These are phyloP conservation scores for Alternaria incomplexa DNA, from an alignment of 2,329 filamentous ascomycete species.

Conservation along the genomic window DNA sequence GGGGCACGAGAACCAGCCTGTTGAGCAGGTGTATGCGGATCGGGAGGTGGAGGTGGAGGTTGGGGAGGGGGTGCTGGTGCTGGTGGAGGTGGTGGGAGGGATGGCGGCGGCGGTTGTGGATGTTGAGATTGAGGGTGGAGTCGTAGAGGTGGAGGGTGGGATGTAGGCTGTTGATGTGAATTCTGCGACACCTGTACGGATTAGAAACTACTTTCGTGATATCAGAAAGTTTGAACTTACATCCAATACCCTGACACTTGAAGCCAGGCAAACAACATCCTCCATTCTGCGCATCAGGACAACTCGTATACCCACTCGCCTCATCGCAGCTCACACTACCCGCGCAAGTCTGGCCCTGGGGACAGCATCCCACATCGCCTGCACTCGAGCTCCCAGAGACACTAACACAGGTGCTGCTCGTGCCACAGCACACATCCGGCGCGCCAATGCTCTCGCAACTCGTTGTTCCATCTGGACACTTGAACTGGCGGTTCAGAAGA, in stretches of 20 bases:
- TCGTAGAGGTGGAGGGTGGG: slow-evolving; percentile 28
- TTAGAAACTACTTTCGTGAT: background rate
- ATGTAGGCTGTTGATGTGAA: slow-evolving; percentile 40
- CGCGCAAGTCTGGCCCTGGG: slow-evolving; percentile 66
- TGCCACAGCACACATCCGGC: slow-evolving; percentile 74
- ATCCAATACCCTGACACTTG: slow-evolving; percentile 72
- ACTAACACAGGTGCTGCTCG: slow-evolving; percentile 68
- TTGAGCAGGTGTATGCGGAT: slow-evolving; percentile 48
- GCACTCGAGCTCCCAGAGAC: slow-evolving; percentile 58
- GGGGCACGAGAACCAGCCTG: slow-evolving; percentile 55
- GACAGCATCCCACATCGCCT: slow-evolving; percentile 78
- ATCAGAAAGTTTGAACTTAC: slow-evolving; percentile 55
- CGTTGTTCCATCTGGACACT: slow-evolving; percentile 70
- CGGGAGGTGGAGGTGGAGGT: slow-evolving; percentile 10
- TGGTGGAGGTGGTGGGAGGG: slow-evolving; percentile 36
- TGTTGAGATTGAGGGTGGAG: slow-evolving; percentile 33
- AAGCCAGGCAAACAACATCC: slow-evolving; percentile 79
- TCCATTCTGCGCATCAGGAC: slow-evolving; percentile 69
- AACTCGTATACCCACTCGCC: slow-evolving; percentile 66
- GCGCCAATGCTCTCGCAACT: slow-evolving; percentile 69
- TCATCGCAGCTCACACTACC: slow-evolving; percentile 68
- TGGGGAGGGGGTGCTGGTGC: slow-evolving; percentile 9
- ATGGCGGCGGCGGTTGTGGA: slow-evolving; percentile 50
- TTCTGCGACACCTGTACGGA: slow-evolving; percentile 30
- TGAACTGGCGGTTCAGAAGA: slow-evolving; percentile 63